These are phyloP conservation scores for Pistacia atlantica DNA, from an alignment of 345 rosid genomes.

Conservation along the genomic window DNA sequence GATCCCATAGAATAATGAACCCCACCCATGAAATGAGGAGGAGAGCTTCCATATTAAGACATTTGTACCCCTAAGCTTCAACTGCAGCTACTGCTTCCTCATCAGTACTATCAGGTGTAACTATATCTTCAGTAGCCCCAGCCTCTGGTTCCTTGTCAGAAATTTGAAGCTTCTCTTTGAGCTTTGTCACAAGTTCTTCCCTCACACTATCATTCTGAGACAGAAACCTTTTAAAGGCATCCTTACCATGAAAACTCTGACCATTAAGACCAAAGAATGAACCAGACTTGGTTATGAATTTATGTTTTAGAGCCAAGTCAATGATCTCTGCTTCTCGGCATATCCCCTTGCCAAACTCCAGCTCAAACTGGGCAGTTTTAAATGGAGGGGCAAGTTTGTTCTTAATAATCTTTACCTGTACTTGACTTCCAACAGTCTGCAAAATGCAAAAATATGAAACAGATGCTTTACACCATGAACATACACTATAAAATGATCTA, in stretches of 20 bases:
- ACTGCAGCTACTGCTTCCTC: slow-evolving; percentile 70
- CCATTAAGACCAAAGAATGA: slow-evolving; percentile 49
- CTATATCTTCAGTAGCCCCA: slow-evolving; percentile 28
- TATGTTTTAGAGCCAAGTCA: slow-evolving; percentile 73
- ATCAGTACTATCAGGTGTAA: slow-evolving; percentile 55
- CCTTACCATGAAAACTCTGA: slow-evolving; percentile 73
- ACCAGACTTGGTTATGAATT: slow-evolving; percentile 58
- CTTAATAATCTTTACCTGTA: slow-evolving; percentile 85
- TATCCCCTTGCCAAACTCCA: slow-evolving; percentile 96
- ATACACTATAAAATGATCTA: not conserved
- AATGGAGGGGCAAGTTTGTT: slow-evolving; percentile 97
- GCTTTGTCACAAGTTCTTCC: slow-evolving; percentile 65
- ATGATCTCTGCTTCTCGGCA: slow-evolving; percentile 69
- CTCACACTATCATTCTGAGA: slow-evolving; percentile 42
- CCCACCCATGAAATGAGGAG: slow-evolving; percentile 10
- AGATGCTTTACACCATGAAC: not conserved
- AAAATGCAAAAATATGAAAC: slow-evolving; percentile 11
- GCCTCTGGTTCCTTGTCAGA: slow-evolving; percentile 32
- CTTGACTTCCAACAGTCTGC: slow-evolving; percentile 78
- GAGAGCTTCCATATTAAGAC: not conserved
- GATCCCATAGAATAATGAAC: slow-evolving; percentile 13
- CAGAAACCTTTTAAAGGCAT: slow-evolving; percentile 63
- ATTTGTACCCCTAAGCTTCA: slow-evolving; percentile 42
- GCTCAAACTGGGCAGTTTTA: slow-evolving; percentile 78
- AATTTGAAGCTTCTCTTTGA: slow-evolving; percentile 60